Conservation (phyloP, 2,329 filamentous ascomycete species). For the Chrysosporium keratinophilum region DNA sequence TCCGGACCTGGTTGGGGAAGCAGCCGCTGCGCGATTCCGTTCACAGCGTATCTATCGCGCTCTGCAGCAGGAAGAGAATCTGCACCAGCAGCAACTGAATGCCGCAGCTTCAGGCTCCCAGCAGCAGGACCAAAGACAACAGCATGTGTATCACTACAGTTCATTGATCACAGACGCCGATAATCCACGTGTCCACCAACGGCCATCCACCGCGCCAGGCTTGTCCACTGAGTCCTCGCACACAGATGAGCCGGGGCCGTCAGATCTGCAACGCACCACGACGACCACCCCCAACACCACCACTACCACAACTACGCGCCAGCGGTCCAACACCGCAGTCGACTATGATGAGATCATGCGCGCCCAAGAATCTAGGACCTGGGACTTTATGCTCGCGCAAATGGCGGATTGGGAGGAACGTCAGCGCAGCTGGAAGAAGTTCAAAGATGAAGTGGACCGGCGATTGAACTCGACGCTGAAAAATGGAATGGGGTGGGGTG, state of each 20-base stretch:
- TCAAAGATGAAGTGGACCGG: slow-evolving; percentile 23
- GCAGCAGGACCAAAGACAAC: slow-evolving; percentile 8
- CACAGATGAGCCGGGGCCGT: neutral
- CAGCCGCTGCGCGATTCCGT: slow-evolving; percentile 49
- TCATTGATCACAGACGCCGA: slow-evolving; percentile 13
- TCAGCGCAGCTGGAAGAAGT: slow-evolving; percentile 28
- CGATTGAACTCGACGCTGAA: slow-evolving; percentile 19
- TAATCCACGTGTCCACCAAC: slow-evolving; percentile 2
- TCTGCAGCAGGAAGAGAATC: slow-evolving; percentile 39
- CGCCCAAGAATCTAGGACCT: slow-evolving; percentile 27
- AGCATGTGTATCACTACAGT: slow-evolving; percentile 30
- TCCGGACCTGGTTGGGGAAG: slow-evolving; percentile 56
- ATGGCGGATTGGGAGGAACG: slow-evolving; percentile 37
- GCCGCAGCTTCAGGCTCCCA: neutral
- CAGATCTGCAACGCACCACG: neutral
- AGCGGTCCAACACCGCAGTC: slow-evolving; percentile 1
- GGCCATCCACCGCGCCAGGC: slow-evolving; percentile 2
- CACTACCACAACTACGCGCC: neutral
- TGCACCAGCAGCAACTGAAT: slow-evolving; percentile 18
- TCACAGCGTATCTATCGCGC: slow-evolving; percentile 43
- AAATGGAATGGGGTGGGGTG: slow-evolving; percentile 4
- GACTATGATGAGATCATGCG: slow-evolving; percentile 22
- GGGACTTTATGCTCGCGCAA: slow-evolving; percentile 35
- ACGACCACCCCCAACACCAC: neutral
- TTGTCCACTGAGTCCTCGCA: neutral